A percentile compares a stretch with the other conserved stretches of the same genome.
These are phyloP conservation scores for Saturnispora saitoi DNA, from an alignment of 805 yeast genomes.

Conservation along the genomic window DNA sequence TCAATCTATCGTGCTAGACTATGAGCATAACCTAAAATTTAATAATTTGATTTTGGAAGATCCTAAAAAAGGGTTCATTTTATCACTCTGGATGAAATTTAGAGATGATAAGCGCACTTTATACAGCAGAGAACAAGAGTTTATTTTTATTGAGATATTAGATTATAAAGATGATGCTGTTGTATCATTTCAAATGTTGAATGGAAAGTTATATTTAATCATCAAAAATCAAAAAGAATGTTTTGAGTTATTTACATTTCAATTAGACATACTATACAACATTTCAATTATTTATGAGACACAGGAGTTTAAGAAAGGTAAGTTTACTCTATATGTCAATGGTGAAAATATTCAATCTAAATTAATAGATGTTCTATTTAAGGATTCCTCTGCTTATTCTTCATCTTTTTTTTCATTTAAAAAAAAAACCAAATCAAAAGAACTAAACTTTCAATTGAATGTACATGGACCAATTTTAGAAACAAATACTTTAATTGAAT, in stretches of 20 bases:
- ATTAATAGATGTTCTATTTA: not conserved
- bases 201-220: not conserved
- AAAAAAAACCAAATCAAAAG: not conserved
- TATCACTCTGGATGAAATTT: constrained; percentile 23
- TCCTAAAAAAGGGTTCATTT: constrained; percentile 15
- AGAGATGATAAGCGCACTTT: not conserved
- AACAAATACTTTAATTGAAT: not conserved
- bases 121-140: not conserved
- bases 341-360: constrained; percentile 2
- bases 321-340: constrained; percentile 1
- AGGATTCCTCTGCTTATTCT: not conserved
- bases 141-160: not conserved
- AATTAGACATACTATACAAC: constrained; percentile 1
- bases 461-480: not conserved
- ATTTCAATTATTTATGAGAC: not conserved
- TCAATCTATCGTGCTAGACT: not conserved
- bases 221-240: not conserved
- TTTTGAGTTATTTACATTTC: constrained; percentile 7
- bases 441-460: not conserved
- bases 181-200: not conserved
- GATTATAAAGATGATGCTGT: not conserved
- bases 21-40: constrained; percentile 6
- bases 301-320: not conserved
- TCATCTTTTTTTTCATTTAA: constrained; percentile 1
- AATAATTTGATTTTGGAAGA: constrained; percentile 11